Evolutionary conservation across 371 early-diverging fungal genomes (phyloP).

Genomic region (Lichtheimia ornata): DNA sequence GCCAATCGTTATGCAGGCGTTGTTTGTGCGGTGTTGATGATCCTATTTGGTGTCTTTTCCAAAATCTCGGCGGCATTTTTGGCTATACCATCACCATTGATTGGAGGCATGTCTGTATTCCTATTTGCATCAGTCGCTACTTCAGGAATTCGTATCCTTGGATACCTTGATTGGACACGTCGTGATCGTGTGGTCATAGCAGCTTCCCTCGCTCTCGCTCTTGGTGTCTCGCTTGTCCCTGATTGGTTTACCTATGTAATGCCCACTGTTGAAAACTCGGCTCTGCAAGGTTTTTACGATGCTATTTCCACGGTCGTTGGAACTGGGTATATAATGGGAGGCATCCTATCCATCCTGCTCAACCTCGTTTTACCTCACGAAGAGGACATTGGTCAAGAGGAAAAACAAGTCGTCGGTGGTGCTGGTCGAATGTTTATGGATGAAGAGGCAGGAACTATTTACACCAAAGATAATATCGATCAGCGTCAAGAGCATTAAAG

Average conservation of each 20-base stretch:
- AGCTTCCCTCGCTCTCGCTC: conserved; percentile 44
- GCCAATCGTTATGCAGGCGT: conserved; percentile 59
- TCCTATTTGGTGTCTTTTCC: conserved; percentile 57
- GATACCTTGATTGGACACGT: conserved; percentile 61
- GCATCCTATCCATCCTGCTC: conserved; percentile 53
- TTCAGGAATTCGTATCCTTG: conserved; percentile 61
- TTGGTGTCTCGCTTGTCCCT: conserved; percentile 58
- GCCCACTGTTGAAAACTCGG: conserved; percentile 36
- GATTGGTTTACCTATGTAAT: conserved; percentile 57
- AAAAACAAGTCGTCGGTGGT: background rate
- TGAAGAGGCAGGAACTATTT: conserved; percentile 16
- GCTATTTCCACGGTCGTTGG: conserved; percentile 53
- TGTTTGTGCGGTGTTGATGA: conserved; percentile 53
- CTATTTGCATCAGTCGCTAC: conserved; percentile 60
- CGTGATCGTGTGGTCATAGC: conserved; percentile 63
- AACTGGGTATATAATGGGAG: conserved; percentile 57
- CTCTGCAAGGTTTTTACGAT: conserved; percentile 51
- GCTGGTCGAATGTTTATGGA: conserved; percentile 15
- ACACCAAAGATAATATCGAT: background rate
- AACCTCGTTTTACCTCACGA: conserved; percentile 49
- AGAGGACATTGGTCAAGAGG: background rate
- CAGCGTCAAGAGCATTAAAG: too few species aligned
- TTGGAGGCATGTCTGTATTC: conserved; percentile 63
- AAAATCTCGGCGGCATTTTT: conserved; percentile 61
- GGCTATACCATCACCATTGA: conserved; percentile 52